Evolutionary conservation across 2,329 filamentous ascomycete genomes (phyloP), one percentile per base, ranked within the genome.

Genomic region (Aureobasidium sp.): DNA sequence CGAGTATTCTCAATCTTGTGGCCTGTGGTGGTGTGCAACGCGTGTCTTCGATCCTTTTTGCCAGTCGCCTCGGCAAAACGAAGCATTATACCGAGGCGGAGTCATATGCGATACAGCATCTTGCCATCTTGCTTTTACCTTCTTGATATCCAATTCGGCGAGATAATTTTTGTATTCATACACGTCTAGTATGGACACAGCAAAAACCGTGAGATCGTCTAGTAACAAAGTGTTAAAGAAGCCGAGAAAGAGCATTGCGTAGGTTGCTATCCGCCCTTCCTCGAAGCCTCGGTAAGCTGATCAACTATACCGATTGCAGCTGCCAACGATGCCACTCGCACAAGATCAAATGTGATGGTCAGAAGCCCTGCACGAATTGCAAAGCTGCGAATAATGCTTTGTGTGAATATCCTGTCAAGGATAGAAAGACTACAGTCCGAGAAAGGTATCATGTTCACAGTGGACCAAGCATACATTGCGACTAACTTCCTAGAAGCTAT

Each of bases 271-370:
- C 14, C n/a, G 21, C 21, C 54, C 39, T 36, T 6, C 1, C 9
- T 10, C 7, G 3, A 16, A 44, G 53, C 53, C 41, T 57, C 53
- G 53, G 53, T 45, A n/a, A 59, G 47, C 37, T 53, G 39, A 53
- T 37, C 39, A 39, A 27, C 0, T 44, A 32, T 25, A 25, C 53
- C 53, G 53, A 36, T 2, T 11, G 3, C 39, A 64, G 63, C 21
- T 64, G 63, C 29, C 48, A 57, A 14, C 57, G 60, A 30, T 64
- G 63, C 45, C 63, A 61, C 37, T 47, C 50, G 5, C 49, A 67
- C 34, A 74, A 74, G 53, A 66, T 74, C 51, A 73, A 72, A 62
- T 74, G 72, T 59, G 68, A 69, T 16, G 70, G 70, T 7, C 71
- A 67, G 1, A 65, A 66, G 5, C 72, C 72, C n/a, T 74, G 72